phyloP scores from a whole-genome alignment of 2,329 filamentous ascomycete species.

The Dactylellina drechsleri region DNA sequence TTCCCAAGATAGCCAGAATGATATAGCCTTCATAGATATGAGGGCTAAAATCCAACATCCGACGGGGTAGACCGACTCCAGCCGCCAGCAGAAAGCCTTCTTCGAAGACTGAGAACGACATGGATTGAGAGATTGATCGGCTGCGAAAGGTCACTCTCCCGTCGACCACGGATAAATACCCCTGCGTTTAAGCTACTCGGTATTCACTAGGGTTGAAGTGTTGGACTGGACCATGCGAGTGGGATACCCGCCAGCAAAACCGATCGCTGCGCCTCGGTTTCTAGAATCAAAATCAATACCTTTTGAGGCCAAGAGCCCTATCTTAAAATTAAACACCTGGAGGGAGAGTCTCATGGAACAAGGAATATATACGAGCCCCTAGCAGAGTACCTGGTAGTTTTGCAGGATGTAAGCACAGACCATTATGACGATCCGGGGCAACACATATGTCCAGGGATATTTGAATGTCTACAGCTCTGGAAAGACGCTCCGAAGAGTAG shows the following conservation, averaged over 20 bases:
- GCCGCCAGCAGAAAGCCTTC: too few species aligned
- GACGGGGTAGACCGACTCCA: not conserved
- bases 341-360: constrained; percentile 6
- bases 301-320: not conserved
- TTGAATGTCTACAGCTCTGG: not conserved
- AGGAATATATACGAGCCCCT: constrained; percentile 11
- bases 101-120: not conserved
- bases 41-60: constrained; percentile 27
- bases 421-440: not conserved
- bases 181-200: not conserved
- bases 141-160: not conserved
- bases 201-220: not conserved
- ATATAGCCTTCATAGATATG: constrained; percentile 24
- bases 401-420: constrained; percentile 1
- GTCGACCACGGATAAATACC: constrained; percentile 28
- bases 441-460: not conserved
- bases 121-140: not conserved
- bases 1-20: not conserved
- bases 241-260: not conserved
- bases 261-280: not conserved
- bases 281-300: not conserved
- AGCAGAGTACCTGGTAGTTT: not conserved
- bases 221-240: not conserved
- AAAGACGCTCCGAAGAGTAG: not conserved
- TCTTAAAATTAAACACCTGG: constrained; percentile 14